Evolutionary conservation across 768 basidiomycete genomes (phyloP).

Genomic region (Fibroporia radiculosa): DNA sequence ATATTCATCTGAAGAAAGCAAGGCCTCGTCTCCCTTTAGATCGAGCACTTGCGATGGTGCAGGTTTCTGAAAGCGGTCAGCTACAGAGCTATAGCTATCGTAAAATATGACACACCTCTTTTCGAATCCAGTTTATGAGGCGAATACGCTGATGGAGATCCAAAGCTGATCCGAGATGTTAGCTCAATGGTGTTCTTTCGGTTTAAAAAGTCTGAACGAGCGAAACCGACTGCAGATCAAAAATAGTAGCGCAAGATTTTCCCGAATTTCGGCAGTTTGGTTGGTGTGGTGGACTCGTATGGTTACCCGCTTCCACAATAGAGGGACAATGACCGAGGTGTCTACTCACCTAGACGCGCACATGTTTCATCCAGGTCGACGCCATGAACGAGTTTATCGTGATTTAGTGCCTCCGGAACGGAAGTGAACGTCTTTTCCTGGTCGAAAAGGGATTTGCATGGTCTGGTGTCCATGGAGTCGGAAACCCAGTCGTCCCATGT

Average conservation of each 20-base stretch:
- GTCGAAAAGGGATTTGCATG: conserved; percentile 73
- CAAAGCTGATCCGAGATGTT: no score
- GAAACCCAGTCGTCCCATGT: conserved; percentile 79
- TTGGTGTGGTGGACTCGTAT: no score
- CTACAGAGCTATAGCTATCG: conserved; percentile 1
- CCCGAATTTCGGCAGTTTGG: no score
- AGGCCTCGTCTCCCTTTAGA: conserved; percentile 49
- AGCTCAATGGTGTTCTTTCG: no score
- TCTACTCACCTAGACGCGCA: conserved; percentile 45
- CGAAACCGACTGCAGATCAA: no score
- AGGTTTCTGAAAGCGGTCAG: conserved; percentile 38
- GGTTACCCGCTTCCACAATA: no score
- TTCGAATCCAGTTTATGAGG: conserved; percentile 82
- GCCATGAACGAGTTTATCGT: conserved; percentile 53
- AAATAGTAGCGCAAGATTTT: no score
- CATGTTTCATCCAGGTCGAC: conserved; percentile 54
- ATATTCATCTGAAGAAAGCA: conserved; percentile 72
- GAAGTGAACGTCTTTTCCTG: conserved; percentile 46
- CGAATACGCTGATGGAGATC: conserved; percentile 77
- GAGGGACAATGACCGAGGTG: no score
- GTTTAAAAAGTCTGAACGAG: no score
- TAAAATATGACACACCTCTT: conserved; percentile 38
- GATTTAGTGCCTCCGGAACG: conserved; percentile 46
- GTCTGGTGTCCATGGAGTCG: conserved; percentile 45
- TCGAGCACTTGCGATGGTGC: conserved; percentile 34